A percentile compares a stretch with the other conserved stretches of the same genome.
These are phyloP conservation scores for Trametes pubescens DNA, from an alignment of 1,284 basidiomycete genomes.

Conservation along the genomic window DNA sequence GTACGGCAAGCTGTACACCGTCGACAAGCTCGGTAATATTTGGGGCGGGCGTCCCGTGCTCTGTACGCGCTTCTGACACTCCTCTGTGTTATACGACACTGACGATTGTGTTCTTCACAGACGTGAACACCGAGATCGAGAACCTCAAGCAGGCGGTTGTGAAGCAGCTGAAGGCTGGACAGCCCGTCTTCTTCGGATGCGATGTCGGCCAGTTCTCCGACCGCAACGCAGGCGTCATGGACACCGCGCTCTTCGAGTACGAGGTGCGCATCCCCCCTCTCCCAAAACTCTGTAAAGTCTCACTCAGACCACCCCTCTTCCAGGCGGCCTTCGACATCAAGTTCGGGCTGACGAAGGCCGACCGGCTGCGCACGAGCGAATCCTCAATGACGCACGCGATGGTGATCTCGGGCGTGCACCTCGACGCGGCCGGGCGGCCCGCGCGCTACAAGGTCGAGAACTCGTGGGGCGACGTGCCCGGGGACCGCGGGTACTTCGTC, in stretches of 20 bases:
- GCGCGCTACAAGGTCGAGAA: slow-evolving; percentile 96
- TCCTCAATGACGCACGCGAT: slow-evolving; percentile 93
- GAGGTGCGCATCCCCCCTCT: slow-evolving; percentile 56
- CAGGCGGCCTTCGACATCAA: slow-evolving; percentile 64
- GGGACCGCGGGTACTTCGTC: slow-evolving; percentile 91
- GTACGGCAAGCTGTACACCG: slow-evolving; percentile 88
- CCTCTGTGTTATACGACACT: no score
- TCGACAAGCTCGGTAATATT: slow-evolving; percentile 92
- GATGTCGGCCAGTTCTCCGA: slow-evolving; percentile 87
- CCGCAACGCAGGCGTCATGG: slow-evolving; percentile 81
- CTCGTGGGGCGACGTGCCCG: slow-evolving; percentile 86
- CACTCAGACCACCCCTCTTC: not conserved
- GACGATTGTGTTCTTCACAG: no score
- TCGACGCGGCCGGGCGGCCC: slow-evolving; percentile 79
- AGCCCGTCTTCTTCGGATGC: slow-evolving; percentile 95
- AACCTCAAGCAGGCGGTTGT: slow-evolving; percentile 85
- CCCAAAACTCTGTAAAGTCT: not conserved
- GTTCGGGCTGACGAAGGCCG: slow-evolving; percentile 78
- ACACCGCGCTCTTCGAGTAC: slow-evolving; percentile 84
- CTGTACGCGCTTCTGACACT: slow-evolving; percentile 64
- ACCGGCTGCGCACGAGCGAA: slow-evolving; percentile 85
- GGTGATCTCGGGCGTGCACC: slow-evolving; percentile 93
- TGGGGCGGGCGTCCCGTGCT: slow-evolving; percentile 86
- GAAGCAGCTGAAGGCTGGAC: slow-evolving; percentile 87
- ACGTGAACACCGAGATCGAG: slow-evolving; percentile 89